Evolutionary conservation across 176 grass and related monocot genomes (phyloP).

Genomic region (Juncus inflexus): DNA sequence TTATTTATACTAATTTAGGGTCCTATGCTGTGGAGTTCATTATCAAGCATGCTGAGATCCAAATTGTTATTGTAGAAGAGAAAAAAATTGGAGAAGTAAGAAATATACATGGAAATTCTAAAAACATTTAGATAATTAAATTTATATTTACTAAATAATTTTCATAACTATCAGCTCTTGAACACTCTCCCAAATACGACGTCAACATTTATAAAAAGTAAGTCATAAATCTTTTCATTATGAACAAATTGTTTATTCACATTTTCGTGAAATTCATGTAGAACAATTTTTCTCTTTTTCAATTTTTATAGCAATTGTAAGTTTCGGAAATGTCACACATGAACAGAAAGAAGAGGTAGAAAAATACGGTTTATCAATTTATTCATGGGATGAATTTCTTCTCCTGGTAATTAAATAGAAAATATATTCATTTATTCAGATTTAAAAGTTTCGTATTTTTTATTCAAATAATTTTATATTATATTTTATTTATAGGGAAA

Average conservation of each 20-base stretch:
- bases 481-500: conserved; percentile 15
- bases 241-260: conserved; percentile 8
- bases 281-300: conserved; percentile 17
- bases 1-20: conserved; percentile 33
- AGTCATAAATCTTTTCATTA: conserved; percentile 26
- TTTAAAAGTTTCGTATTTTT: neutral
- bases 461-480: conserved; percentile 4
- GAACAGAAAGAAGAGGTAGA: conserved; percentile 68
- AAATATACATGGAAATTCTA: conserved; percentile 7
- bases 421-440: neutral
- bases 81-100: conserved; percentile 87
- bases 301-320: conserved; percentile 72
- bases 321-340: conserved; percentile 64
- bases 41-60: conserved; percentile 80
- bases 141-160: neutral
- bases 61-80: conserved; percentile 90
- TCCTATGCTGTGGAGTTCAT: conserved; percentile 86
- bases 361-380: conserved; percentile 66
- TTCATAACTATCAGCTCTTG: conserved; percentile 58
- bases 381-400: conserved; percentile 80
- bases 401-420: conserved; percentile 46
- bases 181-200: conserved; percentile 61
- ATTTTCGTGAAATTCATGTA: conserved; percentile 5
- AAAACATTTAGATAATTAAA: neutral
- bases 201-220: conserved; percentile 62